These are phyloP conservation scores for Alternaria ventricosa DNA, from an alignment of 2,329 filamentous ascomycete genomes.

Conservation along the genomic window DNA sequence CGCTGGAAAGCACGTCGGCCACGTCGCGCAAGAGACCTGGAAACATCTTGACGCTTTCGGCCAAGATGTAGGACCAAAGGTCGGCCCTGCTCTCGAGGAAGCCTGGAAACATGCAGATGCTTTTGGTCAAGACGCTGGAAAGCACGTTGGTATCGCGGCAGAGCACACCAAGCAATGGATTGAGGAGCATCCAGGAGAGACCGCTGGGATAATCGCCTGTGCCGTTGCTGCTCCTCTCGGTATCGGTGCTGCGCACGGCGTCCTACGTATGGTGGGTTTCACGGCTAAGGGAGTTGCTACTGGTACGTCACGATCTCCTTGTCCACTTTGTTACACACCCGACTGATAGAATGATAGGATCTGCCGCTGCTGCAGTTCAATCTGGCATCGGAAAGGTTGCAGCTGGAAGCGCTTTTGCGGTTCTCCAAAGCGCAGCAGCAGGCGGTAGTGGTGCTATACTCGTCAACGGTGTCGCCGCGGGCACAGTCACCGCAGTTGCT, in stretches of 20 bases:
- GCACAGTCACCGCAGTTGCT: slow-evolving; percentile 1
- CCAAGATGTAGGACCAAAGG: slow-evolving; percentile 4
- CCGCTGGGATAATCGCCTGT: slow-evolving; percentile 9
- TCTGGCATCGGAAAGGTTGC: slow-evolving; percentile 20
- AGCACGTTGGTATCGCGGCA: slow-evolving; percentile 1
- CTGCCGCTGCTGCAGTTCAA: slow-evolving; percentile 20
- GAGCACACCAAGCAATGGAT: slow-evolving; percentile 15
- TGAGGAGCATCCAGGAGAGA: slow-evolving; percentile 12
- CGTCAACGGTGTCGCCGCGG: slow-evolving; percentile 20
- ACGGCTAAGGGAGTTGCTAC: slow-evolving; percentile 15
- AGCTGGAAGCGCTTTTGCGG: slow-evolving; percentile 20
- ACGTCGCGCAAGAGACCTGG: neutral
- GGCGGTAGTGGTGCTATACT: slow-evolving; percentile 17
- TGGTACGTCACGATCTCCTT: slow-evolving; percentile 8
- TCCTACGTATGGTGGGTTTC: slow-evolving; percentile 16
- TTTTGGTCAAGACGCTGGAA: slow-evolving; percentile 9
- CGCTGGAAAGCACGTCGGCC: slow-evolving; percentile 1
- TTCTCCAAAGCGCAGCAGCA: slow-evolving; percentile 28
- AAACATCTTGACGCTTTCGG: slow-evolving; percentile 5
- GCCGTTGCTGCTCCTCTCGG: slow-evolving; percentile 12
- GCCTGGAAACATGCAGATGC: slow-evolving; percentile 9
- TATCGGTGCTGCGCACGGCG: neutral
- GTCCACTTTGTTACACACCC: neutral
- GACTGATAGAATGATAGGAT: slow-evolving; percentile 8
- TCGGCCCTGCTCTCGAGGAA: slow-evolving; percentile 3